A percentile compares a stretch with the other conserved stretches of the same genome.
These are phyloP conservation scores for Globisporangium sylvaticum DNA, from an alignment of 352 stramenopile species.

Conservation along the genomic window DNA sequence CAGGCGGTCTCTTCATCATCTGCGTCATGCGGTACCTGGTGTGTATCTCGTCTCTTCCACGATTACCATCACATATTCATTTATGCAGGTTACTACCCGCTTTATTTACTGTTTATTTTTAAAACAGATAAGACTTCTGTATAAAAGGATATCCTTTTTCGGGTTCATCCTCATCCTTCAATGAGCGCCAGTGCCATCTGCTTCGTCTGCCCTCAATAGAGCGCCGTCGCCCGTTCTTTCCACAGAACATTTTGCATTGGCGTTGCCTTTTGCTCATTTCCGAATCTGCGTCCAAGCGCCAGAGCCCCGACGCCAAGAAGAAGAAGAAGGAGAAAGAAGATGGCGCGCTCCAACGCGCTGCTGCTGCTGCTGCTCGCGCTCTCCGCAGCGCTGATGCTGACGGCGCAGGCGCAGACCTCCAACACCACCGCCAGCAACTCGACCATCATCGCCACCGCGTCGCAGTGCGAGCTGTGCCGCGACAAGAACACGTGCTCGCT, in stretches of 20 bases:
- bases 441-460: not conserved
- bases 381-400: not conserved
- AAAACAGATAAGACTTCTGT: not conserved
- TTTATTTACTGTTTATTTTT: too few relatives aligned
- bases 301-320: not conserved
- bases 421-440: conserved; percentile 5
- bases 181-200: not conserved
- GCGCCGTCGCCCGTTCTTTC: not conserved
- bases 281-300: not conserved
- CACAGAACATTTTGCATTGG: not conserved
- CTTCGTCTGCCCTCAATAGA: not conserved
- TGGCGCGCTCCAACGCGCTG: not conserved
- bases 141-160: not conserved
- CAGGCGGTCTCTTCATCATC: too few relatives aligned
- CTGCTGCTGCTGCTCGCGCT: conserved; percentile 5
- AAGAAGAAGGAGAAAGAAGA: not conserved
- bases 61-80: not conserved
- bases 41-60: too few relatives aligned
- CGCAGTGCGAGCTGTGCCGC: conserved; percentile 49
- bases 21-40: too few relatives aligned
- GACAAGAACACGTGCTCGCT: conserved; percentile 34
- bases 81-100: not conserved
- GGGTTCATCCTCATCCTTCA: not conserved
- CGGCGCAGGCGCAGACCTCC: not conserved
- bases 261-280: not conserved